Conservation (phyloP, 2,329 filamentous ascomycete species). For the Venturia asperata region DNA sequence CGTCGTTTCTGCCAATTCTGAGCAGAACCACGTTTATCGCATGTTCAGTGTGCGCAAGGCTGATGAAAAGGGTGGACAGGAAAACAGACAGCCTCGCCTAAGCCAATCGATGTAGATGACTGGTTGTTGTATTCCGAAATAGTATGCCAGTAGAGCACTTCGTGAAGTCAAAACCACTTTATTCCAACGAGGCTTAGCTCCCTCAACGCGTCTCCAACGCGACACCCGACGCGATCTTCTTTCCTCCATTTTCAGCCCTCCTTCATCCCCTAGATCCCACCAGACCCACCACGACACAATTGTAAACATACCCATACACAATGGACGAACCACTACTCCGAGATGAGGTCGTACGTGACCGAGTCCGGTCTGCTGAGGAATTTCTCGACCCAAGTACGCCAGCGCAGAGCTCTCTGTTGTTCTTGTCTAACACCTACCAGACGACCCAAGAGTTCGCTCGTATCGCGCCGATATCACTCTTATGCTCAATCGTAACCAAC, state of each 20-base stretch:
- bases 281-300: background rate
- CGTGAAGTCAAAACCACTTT: background rate
- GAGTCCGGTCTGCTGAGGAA: slow-evolving; percentile 79
- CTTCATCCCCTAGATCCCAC: background rate
- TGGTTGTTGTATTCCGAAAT: no score
- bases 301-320: slow-evolving; percentile 2
- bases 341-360: slow-evolving; percentile 78
- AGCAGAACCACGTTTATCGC: background rate
- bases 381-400: slow-evolving; percentile 85
- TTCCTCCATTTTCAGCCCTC: slow-evolving; percentile 8
- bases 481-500: slow-evolving; percentile 57
- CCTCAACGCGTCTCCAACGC: background rate
- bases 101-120: background rate
- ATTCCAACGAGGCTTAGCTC: background rate
- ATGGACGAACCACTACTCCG: slow-evolving; percentile 27
- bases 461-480: slow-evolving; percentile 85
- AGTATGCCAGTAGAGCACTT: background rate
- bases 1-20: background rate
- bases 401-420: background rate
- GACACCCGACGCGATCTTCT: slow-evolving; percentile 8
- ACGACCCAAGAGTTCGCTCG: slow-evolving; percentile 41
- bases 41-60: background rate
- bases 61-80: background rate
- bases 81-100: background rate
- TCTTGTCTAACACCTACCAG: slow-evolving; percentile 32